These are phyloP conservation scores for Podospora bellae-mahoneyi DNA, from an alignment of 495 filamentous ascomycete species.

Conservation along the genomic window DNA sequence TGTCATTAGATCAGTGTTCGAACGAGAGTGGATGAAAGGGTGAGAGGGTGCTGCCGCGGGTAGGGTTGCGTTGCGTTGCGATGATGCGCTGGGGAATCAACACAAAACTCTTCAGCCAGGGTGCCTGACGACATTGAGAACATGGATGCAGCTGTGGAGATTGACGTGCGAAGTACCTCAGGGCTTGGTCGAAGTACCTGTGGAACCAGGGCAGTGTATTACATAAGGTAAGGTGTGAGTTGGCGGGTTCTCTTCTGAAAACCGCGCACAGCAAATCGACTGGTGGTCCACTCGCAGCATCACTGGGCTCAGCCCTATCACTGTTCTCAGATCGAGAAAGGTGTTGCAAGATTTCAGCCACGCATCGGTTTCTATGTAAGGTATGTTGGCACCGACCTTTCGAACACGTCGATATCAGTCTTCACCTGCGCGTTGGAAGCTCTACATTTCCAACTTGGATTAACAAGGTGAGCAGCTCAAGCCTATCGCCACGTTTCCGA, in stretches of 20 bases:
- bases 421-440: background rate
- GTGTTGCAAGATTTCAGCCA: background rate
- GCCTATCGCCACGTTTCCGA: background rate
- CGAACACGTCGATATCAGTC: background rate
- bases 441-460: background rate
- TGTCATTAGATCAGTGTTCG: constrained; percentile 4
- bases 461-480: background rate
- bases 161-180: background rate
- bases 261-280: background rate
- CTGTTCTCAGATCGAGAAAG: background rate
- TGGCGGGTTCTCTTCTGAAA: background rate
- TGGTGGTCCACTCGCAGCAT: background rate
- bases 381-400: background rate
- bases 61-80: constrained; percentile 4
- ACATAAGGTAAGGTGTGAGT: background rate
- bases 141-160: constrained; percentile 1
- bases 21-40: too few species aligned
- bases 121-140: background rate
- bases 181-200: constrained; percentile 1
- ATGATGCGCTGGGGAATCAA: background rate
- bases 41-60: background rate
- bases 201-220: background rate
- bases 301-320: constrained; percentile 6
- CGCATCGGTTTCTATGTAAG: background rate
- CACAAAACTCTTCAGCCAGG: background rate